These are phyloP conservation scores for Plenodomus tracheiphilus DNA, from an alignment of 2,329 filamentous ascomycete species.

Conservation along the genomic window DNA sequence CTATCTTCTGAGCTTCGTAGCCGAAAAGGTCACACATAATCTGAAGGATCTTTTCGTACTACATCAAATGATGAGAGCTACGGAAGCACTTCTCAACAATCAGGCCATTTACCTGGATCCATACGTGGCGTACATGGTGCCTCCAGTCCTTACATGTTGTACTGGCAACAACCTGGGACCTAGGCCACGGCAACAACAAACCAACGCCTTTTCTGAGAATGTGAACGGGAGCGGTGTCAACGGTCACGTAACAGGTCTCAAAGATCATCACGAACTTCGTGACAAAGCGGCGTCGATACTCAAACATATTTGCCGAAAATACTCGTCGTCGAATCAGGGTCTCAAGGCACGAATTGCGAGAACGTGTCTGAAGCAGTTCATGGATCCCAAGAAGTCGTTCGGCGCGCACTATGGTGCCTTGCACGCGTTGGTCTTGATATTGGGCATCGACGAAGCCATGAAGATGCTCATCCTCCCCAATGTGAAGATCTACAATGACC, in stretches of 20 bases:
- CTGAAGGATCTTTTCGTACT: conserved; percentile 88
- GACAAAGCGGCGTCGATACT: conserved; percentile 84
- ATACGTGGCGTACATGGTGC: conserved; percentile 72
- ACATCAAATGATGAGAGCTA: conserved; percentile 89
- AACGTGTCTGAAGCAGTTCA: conserved; percentile 89
- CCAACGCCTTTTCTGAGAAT: conserved; percentile 53
- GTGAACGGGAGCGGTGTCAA: conserved; percentile 38
- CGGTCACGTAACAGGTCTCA: conserved; percentile 21
- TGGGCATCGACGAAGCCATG: conserved; percentile 67
- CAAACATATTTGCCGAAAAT: conserved; percentile 77
- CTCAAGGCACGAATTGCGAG: conserved; percentile 86
- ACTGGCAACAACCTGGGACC: conserved; percentile 79
- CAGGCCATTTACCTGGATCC: conserved; percentile 74
- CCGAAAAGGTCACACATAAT: conserved; percentile 92
- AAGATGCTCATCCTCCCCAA: conserved; percentile 68
- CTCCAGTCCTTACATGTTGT: conserved; percentile 88
- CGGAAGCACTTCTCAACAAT: conserved; percentile 82
- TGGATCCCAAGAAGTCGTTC: conserved; percentile 81
- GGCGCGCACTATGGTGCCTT: conserved; percentile 89
- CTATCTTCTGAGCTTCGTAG: conserved; percentile 95
- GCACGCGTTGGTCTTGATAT: conserved; percentile 75
- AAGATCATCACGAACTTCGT: conserved; percentile 75
- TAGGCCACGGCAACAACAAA: conserved; percentile 54
- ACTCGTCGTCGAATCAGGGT: conserved; percentile 76
- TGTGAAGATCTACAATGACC: conserved; percentile 60